Evolutionary conservation across 108 stramenopile genomes (phyloP), one percentile per base, ranked within the genome.

Genomic region (Cyclotella baltica): DNA sequence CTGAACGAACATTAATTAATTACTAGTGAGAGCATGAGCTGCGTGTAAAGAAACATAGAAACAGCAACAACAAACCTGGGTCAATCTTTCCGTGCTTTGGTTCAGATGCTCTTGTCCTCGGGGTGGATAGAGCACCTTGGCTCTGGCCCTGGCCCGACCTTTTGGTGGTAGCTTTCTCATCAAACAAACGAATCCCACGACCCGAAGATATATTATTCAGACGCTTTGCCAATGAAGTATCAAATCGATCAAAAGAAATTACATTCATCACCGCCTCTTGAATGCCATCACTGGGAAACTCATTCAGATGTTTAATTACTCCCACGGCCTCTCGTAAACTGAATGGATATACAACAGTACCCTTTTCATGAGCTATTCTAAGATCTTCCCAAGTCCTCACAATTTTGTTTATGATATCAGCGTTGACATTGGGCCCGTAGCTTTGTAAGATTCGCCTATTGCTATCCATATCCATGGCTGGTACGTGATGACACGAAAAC

Each of bases 281-380:
- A 11, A 93, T 46, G 9, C 88, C 89, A 72, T 98, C 96, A 4
- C 70, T 59, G 2, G 93, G 93, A 67, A 86, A 98, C 3, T 76
- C 56, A n/a, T 92, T 77, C 51, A 96, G 25, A 78, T 98, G 97
- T 72, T 88, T 87, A 15, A 89, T 89, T 4, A 95, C 92, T 20
- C 86, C 81, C 25, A 96, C 93, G 9, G 91, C 88, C 74, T 98
- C 97, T 1, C 97, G 79, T 30, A 83, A 71, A 33, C 83, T 83
- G 81, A 84, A 98, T 23, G 96, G 96, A 83, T 98, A 96, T 1
- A 83, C 40, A 16, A 98, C 62, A 18, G 64, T 59, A 9, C 95
- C 95, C 29, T 77, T 55, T n/a, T 95, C 85, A 35, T 85, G 67
- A 25, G 84, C 68, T 10, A 76, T 20, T 25, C 97, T 79, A 10